Evolutionary conservation across 495 filamentous ascomycete species (phyloP).

Genomic region (Penicillium ochrochloron): DNA sequence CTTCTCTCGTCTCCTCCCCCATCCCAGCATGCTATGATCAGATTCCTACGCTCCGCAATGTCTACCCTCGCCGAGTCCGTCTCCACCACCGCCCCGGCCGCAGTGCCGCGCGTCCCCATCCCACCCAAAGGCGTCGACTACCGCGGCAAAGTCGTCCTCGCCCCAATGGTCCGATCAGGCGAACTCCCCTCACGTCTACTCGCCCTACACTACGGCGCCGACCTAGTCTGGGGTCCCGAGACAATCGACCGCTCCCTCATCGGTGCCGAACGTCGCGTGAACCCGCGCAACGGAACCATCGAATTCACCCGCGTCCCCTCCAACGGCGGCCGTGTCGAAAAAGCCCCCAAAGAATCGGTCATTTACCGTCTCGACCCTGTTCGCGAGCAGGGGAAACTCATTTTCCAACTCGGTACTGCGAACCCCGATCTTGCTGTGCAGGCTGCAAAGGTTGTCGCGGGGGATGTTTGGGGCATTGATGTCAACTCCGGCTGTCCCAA

Average conservation of each 20-base stretch:
- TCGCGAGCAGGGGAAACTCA: constrained; percentile 69
- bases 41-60: constrained; percentile 56
- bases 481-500: constrained; percentile 98
- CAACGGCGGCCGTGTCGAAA: constrained; percentile 57
- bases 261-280: constrained; percentile 75
- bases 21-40: constrained; percentile 49
- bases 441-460: constrained; percentile 80
- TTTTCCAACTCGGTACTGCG: constrained; percentile 92
- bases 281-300: constrained; percentile 72
- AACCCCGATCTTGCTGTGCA: constrained; percentile 78
- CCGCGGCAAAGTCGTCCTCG: constrained; percentile 88
- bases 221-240: constrained; percentile 97
- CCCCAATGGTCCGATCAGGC: constrained; percentile 95
- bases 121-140: constrained; percentile 90
- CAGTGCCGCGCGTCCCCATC: constrained; percentile 68
- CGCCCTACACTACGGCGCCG: constrained; percentile 91
- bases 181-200: constrained; percentile 88
- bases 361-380: constrained; percentile 84
- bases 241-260: constrained; percentile 91
- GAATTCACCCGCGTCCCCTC: constrained; percentile 82
- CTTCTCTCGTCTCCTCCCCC: constrained; percentile 10
- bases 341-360: constrained; percentile 64
- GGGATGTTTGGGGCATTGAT: constrained; percentile 90
- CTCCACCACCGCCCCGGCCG: constrained; percentile 16
- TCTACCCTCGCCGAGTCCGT: constrained; percentile 50